phyloP scores from a whole-genome alignment of 306 rosid species.

The Begonia loranthoides region DNA sequence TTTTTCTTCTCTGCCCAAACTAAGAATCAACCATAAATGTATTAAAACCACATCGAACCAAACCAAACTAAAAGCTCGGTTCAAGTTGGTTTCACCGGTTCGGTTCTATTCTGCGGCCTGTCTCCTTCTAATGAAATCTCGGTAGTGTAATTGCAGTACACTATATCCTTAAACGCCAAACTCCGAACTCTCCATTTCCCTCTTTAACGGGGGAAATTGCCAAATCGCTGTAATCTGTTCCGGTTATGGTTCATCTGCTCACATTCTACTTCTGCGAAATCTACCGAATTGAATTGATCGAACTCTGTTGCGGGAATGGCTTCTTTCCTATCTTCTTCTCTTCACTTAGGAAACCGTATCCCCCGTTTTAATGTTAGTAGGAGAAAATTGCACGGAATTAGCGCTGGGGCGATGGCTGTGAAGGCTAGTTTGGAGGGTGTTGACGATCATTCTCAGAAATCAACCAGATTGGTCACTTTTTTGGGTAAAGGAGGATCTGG shows the following conservation, averaged over 20 bases:
- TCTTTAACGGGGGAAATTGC: not conserved
- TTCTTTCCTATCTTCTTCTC: constrained; percentile 10
- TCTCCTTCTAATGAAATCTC: too few species aligned
- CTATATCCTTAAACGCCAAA: not conserved
- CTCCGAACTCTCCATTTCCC: not conserved
- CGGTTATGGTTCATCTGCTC: too few species aligned
- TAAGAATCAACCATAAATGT: too few species aligned
- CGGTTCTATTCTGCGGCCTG: not conserved
- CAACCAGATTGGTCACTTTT: constrained; percentile 62
- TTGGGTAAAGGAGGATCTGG: constrained; percentile 97
- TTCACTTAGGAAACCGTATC: constrained; percentile 2
- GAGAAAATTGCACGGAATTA: not conserved
- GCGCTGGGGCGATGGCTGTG: constrained; percentile 9
- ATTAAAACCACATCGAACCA: too few species aligned
- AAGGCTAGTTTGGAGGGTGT: constrained; percentile 23
- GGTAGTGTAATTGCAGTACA: too few species aligned
- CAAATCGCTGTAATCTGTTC: too few species aligned
- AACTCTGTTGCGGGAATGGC: not conserved
- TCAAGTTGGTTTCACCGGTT: constrained; percentile 1
- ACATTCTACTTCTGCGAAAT: too few species aligned
- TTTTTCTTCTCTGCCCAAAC: too few species aligned
- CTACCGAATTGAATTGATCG: too few species aligned
- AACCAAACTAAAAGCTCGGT: not conserved
- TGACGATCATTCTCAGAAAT: constrained; percentile 15
- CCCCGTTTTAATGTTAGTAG: not conserved